These are phyloP conservation scores for Xylariaceae sp. DNA, from an alignment of 2,329 filamentous ascomycete species.

Conservation along the genomic window DNA sequence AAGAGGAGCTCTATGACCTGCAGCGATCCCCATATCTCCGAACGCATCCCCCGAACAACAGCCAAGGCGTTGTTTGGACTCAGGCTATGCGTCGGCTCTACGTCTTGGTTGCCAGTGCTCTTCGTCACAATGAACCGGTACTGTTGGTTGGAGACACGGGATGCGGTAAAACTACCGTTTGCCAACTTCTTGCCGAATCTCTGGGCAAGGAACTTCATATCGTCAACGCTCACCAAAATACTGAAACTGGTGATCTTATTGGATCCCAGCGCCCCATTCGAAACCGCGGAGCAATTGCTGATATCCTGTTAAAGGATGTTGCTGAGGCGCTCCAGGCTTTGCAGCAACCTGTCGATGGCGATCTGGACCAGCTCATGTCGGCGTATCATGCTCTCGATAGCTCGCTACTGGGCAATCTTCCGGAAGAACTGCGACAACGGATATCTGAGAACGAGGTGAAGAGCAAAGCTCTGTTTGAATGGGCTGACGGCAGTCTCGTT, in stretches of 20 bases:
- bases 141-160: slow-evolving; percentile 94
- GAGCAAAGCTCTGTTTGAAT: slow-evolving; percentile 86
- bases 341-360: slow-evolving; percentile 36
- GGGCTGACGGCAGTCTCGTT: slow-evolving; percentile 89
- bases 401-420: slow-evolving; percentile 41
- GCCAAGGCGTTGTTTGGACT: slow-evolving; percentile 81
- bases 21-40: slow-evolving; percentile 51
- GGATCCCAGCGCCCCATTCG: slow-evolving; percentile 88
- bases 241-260: slow-evolving; percentile 94
- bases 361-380: slow-evolving; percentile 52
- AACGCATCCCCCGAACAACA: slow-evolving; percentile 42
- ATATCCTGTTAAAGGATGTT: slow-evolving; percentile 60
- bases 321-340: slow-evolving; percentile 39
- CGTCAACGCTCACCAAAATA: slow-evolving; percentile 97
- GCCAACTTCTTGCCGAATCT: slow-evolving; percentile 82
- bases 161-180: slow-evolving; percentile 95
- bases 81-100: slow-evolving; percentile 89
- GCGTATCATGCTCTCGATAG: slow-evolving; percentile 52
- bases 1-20: slow-evolving; percentile 65
- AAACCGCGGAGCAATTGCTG: slow-evolving; percentile 70
- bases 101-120: slow-evolving; percentile 77
- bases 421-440: slow-evolving; percentile 42
- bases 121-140: slow-evolving; percentile 88
- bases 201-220: slow-evolving; percentile 72
- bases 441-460: slow-evolving; percentile 51